Percentiles rank a stretch among this genome's conserved stretches.
phyloP scores from a whole-genome alignment of 2,329 filamentous ascomycete genomes.

The Pseudogymnoascus verrucosus region DNA sequence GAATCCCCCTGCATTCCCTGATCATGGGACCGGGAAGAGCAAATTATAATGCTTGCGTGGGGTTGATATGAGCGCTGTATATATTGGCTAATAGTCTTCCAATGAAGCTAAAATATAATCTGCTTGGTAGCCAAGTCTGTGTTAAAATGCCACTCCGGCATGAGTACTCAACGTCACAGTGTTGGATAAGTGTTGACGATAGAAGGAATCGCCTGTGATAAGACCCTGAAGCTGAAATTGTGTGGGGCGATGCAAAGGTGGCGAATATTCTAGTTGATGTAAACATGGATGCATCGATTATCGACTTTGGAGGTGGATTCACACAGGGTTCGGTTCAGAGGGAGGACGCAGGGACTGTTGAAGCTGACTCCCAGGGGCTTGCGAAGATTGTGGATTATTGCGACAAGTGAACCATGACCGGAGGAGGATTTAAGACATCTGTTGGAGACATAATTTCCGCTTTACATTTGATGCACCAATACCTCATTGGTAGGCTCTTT shows the following conservation, averaged over 20 bases:
- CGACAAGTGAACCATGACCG: background rate
- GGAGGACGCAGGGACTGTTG: conserved; percentile 17
- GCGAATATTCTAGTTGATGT: conserved; percentile 20
- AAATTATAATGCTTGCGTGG: background rate
- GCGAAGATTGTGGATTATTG: conserved; percentile 12
- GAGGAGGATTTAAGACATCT: background rate
- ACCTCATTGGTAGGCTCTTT: background rate
- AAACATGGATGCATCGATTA: conserved; percentile 17
- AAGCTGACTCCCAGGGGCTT: conserved; percentile 20
- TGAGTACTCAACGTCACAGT: background rate
- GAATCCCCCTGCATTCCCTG: conserved; percentile 22
- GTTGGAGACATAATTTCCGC: no score
- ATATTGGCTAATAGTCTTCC: background rate
- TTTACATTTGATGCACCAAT: background rate
- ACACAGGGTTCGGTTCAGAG: conserved; percentile 17
- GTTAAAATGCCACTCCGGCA: background rate
- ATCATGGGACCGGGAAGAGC: background rate
- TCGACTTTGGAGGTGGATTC: conserved; percentile 23
- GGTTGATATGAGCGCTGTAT: background rate
- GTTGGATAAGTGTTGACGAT: background rate
- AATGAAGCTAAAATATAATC: background rate
- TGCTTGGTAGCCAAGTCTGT: background rate
- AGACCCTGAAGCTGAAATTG: conserved; percentile 10
- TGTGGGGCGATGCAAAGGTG: conserved; percentile 22
- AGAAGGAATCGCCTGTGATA: background rate